Conservation (phyloP, 75 land plant genomes). For the Gnetum montanum region DNA sequence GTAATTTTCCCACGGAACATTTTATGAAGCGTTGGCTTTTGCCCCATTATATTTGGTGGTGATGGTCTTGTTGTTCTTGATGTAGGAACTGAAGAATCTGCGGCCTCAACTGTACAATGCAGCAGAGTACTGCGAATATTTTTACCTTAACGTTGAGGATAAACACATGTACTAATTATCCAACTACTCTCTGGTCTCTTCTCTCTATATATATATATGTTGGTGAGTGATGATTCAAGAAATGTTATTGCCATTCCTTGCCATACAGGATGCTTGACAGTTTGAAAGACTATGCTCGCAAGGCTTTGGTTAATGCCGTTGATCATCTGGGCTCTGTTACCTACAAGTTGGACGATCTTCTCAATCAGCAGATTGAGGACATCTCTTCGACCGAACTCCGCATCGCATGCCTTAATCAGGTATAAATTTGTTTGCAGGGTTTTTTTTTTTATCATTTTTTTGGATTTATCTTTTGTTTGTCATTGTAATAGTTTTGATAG, state of each 20-base stretch:
- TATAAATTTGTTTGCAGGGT: not conserved
- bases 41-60: no score
- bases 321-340: slow-evolving; percentile 84
- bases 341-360: slow-evolving; percentile 45
- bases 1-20: no score
- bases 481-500: not conserved
- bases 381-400: slow-evolving; percentile 41
- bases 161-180: slow-evolving; percentile 64
- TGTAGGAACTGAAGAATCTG: slow-evolving; percentile 72
- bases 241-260: no score
- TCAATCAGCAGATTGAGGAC: slow-evolving; percentile 49
- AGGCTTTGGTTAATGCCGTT: slow-evolving; percentile 78
- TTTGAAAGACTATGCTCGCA: slow-evolving; percentile 73
- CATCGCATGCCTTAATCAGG: slow-evolving; percentile 77
- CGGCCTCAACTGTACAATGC: slow-evolving; percentile 70
- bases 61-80: not conserved
- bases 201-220: not conserved
- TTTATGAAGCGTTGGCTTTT: no score
- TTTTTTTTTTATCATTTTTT: not conserved
- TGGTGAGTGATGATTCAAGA: no score
- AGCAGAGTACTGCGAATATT: slow-evolving; percentile 76
- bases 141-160: slow-evolving; percentile 49
- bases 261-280: slow-evolving; percentile 79
- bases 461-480: not conserved
- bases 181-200: not conserved